phyloP scores from a whole-genome alignment of 1,284 basidiomycete species.

The Leccinum angustisporum region DNA sequence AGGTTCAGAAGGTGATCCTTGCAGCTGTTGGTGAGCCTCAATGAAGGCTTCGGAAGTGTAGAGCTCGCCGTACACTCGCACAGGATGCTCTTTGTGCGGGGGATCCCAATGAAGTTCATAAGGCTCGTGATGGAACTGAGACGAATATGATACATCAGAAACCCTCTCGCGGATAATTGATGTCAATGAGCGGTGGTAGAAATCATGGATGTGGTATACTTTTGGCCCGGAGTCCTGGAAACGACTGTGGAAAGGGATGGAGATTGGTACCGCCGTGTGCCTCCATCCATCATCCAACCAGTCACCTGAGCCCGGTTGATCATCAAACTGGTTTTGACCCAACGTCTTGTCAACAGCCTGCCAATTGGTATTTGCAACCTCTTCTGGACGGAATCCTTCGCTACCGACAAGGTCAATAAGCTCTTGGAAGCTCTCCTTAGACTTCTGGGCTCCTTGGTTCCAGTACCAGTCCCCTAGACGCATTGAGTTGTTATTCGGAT shows the following conservation, averaged over 20 bases:
- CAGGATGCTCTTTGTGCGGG: background rate
- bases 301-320: too few species aligned
- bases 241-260: background rate
- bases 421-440: background rate
- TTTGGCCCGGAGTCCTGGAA: background rate
- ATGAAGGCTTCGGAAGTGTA: background rate
- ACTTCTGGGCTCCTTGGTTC: background rate
- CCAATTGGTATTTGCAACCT: background rate
- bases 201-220: background rate
- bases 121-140: background rate
- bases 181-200: background rate
- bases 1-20: background rate
- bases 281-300: too few species aligned
- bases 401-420: background rate
- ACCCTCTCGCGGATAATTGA: background rate
- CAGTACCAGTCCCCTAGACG: background rate
- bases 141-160: background rate
- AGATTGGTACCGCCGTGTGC: too few species aligned
- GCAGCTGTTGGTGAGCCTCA: background rate
- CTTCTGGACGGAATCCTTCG: background rate
- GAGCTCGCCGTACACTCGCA: background rate
- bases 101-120: background rate
- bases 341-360: background rate
- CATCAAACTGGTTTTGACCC: background rate
- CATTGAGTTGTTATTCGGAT: background rate